These are phyloP conservation scores for Boletus rubescentipes DNA, from an alignment of 768 basidiomycete genomes.

Conservation along the genomic window DNA sequence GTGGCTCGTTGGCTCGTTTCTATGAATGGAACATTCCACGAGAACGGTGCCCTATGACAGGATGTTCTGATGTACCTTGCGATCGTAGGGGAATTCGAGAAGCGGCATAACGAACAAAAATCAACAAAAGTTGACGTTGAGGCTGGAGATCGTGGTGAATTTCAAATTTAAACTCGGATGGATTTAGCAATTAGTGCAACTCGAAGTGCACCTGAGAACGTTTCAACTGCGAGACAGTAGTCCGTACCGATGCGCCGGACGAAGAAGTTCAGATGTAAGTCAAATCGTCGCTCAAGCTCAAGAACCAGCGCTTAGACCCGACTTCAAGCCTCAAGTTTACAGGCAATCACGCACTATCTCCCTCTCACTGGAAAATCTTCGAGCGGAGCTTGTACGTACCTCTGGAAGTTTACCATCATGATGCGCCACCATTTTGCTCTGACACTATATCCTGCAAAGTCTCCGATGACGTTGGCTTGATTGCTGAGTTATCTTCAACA, in stretches of 20 bases:
- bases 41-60: background rate
- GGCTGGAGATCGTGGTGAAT: too few species aligned
- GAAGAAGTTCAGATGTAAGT: background rate
- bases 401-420: background rate
- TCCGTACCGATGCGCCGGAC: too few species aligned
- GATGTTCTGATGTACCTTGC: background rate
- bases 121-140: background rate
- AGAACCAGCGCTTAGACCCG: too few species aligned
- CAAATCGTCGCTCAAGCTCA: background rate
- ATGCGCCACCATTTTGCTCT: background rate
- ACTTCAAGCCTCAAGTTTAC: too few species aligned
- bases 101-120: background rate
- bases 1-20: too few species aligned
- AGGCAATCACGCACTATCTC: background rate
- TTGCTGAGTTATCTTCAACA: background rate
- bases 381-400: background rate
- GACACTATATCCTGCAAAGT: background rate
- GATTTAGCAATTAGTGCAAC: too few species aligned
- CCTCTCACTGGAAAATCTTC: background rate
- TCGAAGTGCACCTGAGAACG: too few species aligned
- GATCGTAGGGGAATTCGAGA: background rate
- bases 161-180: background rate
- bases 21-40: background rate
- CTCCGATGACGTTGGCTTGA: background rate
- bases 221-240: too few species aligned